phyloP scores from a whole-genome alignment of 2,329 filamentous ascomycete species.

The Parastagonospora avenae region DNA sequence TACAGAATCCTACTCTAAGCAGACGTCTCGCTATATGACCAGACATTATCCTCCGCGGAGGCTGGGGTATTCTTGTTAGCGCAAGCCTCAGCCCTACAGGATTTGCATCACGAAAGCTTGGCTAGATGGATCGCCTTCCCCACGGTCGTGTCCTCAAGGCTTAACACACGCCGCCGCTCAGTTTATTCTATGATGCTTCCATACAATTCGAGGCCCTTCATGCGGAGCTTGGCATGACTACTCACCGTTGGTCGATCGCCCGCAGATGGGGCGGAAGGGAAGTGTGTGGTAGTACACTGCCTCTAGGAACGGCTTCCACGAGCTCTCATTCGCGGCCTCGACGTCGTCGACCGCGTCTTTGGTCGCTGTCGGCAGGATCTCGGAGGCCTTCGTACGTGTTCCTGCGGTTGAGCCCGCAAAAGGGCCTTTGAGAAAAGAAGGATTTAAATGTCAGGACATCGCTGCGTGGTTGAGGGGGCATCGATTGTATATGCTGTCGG shows the following conservation, averaged over 20 bases:
- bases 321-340: slow-evolving; percentile 26
- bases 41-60: slow-evolving; percentile 19
- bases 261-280: slow-evolving; percentile 17
- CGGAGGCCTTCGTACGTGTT: slow-evolving; percentile 24
- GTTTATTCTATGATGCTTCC: background rate
- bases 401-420: slow-evolving; percentile 35
- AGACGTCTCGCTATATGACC: too few relatives aligned
- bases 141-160: background rate
- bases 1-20: too few relatives aligned
- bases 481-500: slow-evolving; percentile 3
- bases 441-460: slow-evolving; percentile 35
- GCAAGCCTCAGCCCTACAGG: slow-evolving; percentile 11
- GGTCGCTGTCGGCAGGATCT: slow-evolving; percentile 30
- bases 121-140: slow-evolving; percentile 13
- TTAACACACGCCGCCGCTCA: slow-evolving; percentile 12
- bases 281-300: slow-evolving; percentile 11
- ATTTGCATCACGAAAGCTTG: slow-evolving; percentile 14
- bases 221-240: too few relatives aligned
- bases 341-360: slow-evolving; percentile 9
- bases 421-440: slow-evolving; percentile 38
- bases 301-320: slow-evolving; percentile 19
- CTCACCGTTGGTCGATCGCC: background rate
- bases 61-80: slow-evolving; percentile 11
- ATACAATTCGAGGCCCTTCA: background rate
- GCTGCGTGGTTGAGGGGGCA: slow-evolving; percentile 10